A percentile compares a stretch with the other conserved stretches of the same genome.
phyloP scores from a whole-genome alignment of 73 alveolate genomes.

The Uronychia setigera region DNA sequence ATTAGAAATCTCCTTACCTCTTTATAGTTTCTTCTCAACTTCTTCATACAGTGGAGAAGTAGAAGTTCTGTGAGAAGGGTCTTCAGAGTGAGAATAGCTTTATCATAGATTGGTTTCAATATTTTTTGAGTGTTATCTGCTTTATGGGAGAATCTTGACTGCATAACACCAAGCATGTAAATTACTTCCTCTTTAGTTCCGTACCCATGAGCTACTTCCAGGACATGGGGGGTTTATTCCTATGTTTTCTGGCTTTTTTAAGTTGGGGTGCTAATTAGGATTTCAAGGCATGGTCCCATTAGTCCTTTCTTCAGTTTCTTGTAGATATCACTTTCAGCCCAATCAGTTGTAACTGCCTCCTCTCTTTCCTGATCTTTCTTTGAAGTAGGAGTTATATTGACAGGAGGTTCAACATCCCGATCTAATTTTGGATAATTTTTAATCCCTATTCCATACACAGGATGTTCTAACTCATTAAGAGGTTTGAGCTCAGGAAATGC shows the following conservation, averaged over 20 bases:
- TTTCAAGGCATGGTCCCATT: too few species aligned
- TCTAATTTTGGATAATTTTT: background rate
- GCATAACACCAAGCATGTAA: background rate
- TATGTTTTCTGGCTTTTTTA: too few species aligned
- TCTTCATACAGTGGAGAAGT: background rate
- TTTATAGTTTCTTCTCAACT: background rate
- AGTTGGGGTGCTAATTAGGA: too few species aligned
- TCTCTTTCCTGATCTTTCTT: background rate
- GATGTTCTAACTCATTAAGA: background rate
- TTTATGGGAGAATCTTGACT: background rate
- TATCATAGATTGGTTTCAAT: background rate
- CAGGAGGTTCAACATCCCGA: background rate
- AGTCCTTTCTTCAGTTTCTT: background rate
- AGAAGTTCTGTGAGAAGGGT: background rate
- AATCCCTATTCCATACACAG: background rate
- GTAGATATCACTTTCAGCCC: background rate
- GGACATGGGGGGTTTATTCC: too few species aligned
- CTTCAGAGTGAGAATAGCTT: background rate
- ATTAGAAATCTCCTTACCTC: background rate
- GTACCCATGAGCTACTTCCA: background rate
- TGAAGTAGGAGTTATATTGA: background rate
- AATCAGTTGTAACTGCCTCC: background rate
- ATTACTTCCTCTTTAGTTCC: background rate
- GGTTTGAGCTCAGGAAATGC: background rate
- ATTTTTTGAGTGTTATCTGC: background rate